Evolutionary conservation across 805 yeast genomes (phyloP).

Genomic region (Aciculoconidium aculeatum): DNA sequence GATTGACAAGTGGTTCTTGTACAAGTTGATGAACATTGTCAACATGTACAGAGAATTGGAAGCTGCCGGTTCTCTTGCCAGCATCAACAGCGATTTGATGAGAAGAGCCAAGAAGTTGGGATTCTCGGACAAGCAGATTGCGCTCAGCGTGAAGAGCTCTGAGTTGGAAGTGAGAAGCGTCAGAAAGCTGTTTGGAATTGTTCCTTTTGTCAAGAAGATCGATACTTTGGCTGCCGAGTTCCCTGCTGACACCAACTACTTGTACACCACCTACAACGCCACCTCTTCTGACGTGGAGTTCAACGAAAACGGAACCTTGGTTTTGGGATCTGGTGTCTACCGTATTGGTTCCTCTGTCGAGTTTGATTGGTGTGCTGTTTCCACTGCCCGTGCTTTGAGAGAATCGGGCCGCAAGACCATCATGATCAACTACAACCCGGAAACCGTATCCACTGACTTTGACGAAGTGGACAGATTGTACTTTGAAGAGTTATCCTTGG

Average conservation of each 20-base stretch:
- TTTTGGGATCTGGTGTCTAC: slow-evolving; percentile 97
- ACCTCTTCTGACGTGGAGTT: slow-evolving; percentile 76
- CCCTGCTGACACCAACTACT: slow-evolving; percentile 94
- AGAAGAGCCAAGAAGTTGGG: slow-evolving; percentile 86
- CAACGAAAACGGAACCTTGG: slow-evolving; percentile 88
- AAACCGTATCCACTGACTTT: slow-evolving; percentile 95
- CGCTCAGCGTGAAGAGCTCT: slow-evolving; percentile 59
- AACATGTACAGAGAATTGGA: slow-evolving; percentile 80
- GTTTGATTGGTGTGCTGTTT: slow-evolving; percentile 99
- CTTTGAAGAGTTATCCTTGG: slow-evolving; percentile 91
- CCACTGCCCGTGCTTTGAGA: slow-evolving; percentile 91
- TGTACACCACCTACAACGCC: slow-evolving; percentile 95
- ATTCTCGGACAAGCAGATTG: slow-evolving; percentile 92
- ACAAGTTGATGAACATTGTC: slow-evolving; percentile 90
- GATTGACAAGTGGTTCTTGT: slow-evolving; percentile 93
- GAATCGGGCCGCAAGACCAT: slow-evolving; percentile 82
- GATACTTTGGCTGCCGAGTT: slow-evolving; percentile 98
- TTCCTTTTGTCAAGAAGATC: slow-evolving; percentile 93
- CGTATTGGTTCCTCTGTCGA: slow-evolving; percentile 98
- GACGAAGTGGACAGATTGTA: slow-evolving; percentile 97
- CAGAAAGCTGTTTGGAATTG: slow-evolving; percentile 73
- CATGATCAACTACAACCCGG: slow-evolving; percentile 97
- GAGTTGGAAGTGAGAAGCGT: slow-evolving; percentile 80
- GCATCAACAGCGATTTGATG: slow-evolving; percentile 64
- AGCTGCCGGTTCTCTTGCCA: slow-evolving; percentile 46